Conservation (phyloP, 148 eudicot species). For the Amaranthus palmeri region DNA sequence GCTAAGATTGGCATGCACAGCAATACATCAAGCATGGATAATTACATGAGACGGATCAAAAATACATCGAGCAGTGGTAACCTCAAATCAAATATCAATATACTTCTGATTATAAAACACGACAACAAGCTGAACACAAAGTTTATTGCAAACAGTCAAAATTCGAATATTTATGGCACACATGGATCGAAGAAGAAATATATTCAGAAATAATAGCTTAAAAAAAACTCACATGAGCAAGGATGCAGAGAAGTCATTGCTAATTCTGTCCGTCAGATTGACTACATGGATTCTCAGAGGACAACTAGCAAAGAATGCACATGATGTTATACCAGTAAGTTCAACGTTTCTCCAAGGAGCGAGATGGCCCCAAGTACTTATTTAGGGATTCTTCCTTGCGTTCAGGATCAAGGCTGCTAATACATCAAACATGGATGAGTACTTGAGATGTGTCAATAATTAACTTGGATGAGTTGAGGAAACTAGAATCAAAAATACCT, state of each 20-base stretch:
- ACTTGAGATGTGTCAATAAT: neutral
- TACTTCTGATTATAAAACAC: no score
- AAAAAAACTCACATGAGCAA: neutral
- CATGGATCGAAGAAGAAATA: no score
- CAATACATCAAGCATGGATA: no score
- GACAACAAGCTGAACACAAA: neutral
- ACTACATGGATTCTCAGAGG: neutral
- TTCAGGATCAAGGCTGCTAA: slow-evolving; percentile 83
- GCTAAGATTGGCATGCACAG: neutral
- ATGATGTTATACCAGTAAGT: neutral
- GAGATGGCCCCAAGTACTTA: slow-evolving; percentile 64
- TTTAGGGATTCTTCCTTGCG: slow-evolving; percentile 77
- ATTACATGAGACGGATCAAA: neutral
- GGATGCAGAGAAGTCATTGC: neutral
- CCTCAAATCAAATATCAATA: neutral
- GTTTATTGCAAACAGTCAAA: neutral
- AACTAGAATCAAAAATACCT: slow-evolving; percentile 36
- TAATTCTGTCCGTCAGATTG: neutral
- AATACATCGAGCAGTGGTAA: neutral
- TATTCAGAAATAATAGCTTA: no score
- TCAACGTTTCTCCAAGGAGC: slow-evolving; percentile 22
- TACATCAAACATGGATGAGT: slow-evolving; percentile 1
- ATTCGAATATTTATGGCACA: no score
- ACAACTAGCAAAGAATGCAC: neutral
- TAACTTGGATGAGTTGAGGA: neutral